Percentiles rank a stretch among this genome's conserved stretches.
Evolutionary conservation across 441 rosid species (phyloP).

Genomic region (Arabidopsis hybrid): DNA sequence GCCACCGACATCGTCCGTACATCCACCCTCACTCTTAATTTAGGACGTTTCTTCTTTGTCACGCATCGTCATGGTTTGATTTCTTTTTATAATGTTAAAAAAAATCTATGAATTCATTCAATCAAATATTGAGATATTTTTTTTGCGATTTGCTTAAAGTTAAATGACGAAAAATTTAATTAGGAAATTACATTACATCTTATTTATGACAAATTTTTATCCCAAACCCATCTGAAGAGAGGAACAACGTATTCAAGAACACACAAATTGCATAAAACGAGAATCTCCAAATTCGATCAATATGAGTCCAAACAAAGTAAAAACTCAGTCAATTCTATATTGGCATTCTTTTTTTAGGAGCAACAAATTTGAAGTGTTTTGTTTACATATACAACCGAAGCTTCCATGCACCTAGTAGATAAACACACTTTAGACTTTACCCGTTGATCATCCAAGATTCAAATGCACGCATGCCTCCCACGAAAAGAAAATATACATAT

Average conservation of each 20-base stretch:
- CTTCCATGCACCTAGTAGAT: slow-evolving; percentile 26
- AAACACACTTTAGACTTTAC: slow-evolving; percentile 34
- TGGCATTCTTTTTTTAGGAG: neutral
- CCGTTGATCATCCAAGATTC: slow-evolving; percentile 24
- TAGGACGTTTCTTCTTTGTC: slow-evolving; percentile 24
- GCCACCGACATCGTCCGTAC: slow-evolving; percentile 21
- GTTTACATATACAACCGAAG: slow-evolving; percentile 33
- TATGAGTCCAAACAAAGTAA: neutral
- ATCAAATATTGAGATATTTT: neutral
- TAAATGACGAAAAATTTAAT: too few relatives aligned
- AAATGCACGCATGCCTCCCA: slow-evolving; percentile 25
- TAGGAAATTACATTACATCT: neutral
- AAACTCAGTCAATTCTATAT: slow-evolving; percentile 5
- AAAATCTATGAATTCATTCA: neutral
- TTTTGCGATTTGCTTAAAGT: neutral
- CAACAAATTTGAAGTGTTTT: neutral
- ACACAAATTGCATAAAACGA: neutral
- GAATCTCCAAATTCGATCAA: neutral
- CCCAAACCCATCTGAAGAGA: neutral
- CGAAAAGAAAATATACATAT: neutral
- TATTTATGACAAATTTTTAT: neutral
- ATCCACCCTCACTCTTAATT: slow-evolving; percentile 10
- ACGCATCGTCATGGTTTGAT: slow-evolving; percentile 16
- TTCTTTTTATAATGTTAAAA: neutral
- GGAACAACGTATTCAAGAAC: neutral